These are phyloP conservation scores for Aphanomyces stellatus DNA, from an alignment of 352 stramenopile genomes.

Conservation along the genomic window DNA sequence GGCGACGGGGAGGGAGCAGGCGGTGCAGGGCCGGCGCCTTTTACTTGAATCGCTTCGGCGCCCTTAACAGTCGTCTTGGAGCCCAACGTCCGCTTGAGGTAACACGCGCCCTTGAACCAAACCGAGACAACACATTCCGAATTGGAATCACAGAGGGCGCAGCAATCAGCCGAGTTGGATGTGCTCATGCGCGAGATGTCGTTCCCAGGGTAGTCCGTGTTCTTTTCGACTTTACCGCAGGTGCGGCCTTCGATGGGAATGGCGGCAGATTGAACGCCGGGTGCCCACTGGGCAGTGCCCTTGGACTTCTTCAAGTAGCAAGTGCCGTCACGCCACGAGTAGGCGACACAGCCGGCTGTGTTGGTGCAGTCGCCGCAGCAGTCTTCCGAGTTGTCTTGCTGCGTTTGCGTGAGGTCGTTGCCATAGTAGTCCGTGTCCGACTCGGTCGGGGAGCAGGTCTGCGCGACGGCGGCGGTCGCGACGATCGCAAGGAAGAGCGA, in stretches of 20 bases:
- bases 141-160: too few relatives aligned
- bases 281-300: neutral
- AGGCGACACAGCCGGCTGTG: too few relatives aligned
- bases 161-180: too few relatives aligned
- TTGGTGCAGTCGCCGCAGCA: too few relatives aligned
- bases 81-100: neutral
- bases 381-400: too few relatives aligned
- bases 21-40: neutral
- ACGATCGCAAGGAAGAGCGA: neutral
- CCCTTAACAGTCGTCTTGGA: neutral
- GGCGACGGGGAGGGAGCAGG: neutral
- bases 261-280: neutral
- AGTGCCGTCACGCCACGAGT: neutral
- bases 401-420: conserved; percentile 15
- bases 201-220: neutral
- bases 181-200: neutral
- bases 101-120: neutral
- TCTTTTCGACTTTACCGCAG: neutral
- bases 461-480: neutral
- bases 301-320: conserved; percentile 19
- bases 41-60: neutral
- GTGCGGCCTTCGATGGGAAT: neutral
- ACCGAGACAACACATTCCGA: too few relatives aligned
- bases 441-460: neutral
- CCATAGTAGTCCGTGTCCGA: conserved; percentile 10